Evolutionary conservation across 768 basidiomycete species (phyloP), one percentile per base, ranked within the genome.

Genomic region (Hygrophoropsis aurantiaca): DNA sequence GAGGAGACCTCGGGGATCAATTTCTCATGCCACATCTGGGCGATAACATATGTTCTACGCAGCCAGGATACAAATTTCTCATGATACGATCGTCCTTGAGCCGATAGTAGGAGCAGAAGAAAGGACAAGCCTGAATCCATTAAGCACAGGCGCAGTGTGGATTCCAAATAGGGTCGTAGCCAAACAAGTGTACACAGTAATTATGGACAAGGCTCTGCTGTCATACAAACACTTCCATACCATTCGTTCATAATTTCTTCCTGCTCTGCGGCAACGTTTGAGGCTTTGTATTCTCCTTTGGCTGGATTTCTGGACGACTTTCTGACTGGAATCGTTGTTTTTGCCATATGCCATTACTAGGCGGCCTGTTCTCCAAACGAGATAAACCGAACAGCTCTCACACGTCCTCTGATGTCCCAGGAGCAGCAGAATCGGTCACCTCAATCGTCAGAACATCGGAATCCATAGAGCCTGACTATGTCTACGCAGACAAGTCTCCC

Each of bases 381-480:
- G 54, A 56, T 49, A 55, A 40, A 35, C 51, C 42, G 37, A 48
- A 40, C 19, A 44, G 4, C 26, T 40, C 46, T 30, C 53, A 16
- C 35, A 43, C 35, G 25, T 20, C 41, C 23, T 30, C 50, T 27
- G 48, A 40, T 5, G 21, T 15, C 0, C 30, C 37, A 4, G 23
- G 51, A 4, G 24, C 58, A 9, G 33, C 53, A 2, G 52, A 50
- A 11, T 60, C 62, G 15, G 36, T 43, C 7, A 44, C 56, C 0
- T 60, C 57, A 10, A 50, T 51, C 0, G 15, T 44, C 20, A 59
- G 54, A 43, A 52, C 49, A 16, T 46, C 30, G n/a, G 53, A 53
- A 10, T 59, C 57, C 10, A 27, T 55, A 56, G 74, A 76, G 15
- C 49, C 53, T 15, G 70, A 68, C 51, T 58, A 64, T 52, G 57